Conservation (phyloP, 1,284 basidiomycete species). For the Pseudozyma flocculosa region DNA sequence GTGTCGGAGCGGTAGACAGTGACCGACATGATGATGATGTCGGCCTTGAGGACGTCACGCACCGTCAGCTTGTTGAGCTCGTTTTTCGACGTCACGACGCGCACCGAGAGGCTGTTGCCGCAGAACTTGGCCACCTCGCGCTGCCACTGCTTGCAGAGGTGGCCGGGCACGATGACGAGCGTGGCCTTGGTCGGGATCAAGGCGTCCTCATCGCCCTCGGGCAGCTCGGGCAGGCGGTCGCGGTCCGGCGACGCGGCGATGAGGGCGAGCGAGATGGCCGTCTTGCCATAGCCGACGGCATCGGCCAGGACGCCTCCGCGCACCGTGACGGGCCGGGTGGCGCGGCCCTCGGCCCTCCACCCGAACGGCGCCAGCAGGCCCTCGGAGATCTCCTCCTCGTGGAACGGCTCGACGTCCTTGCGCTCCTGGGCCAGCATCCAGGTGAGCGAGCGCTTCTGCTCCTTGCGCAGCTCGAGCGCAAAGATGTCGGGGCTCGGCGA, state of each 20-base stretch:
- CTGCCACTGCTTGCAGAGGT: slow-evolving; percentile 85
- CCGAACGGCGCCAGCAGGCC: slow-evolving; percentile 79
- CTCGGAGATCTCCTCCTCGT: slow-evolving; percentile 92
- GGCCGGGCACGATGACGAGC: slow-evolving; percentile 82
- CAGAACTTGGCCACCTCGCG: slow-evolving; percentile 83
- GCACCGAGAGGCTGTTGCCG: slow-evolving; percentile 66
- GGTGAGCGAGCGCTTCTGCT: slow-evolving; percentile 83
- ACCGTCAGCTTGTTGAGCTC: slow-evolving; percentile 77
- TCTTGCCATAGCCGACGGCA: slow-evolving; percentile 95
- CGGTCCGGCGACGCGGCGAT: slow-evolving; percentile 36
- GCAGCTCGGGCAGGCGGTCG: slow-evolving; percentile 58
- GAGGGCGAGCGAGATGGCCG: slow-evolving; percentile 86
- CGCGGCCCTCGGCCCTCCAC: slow-evolving; percentile 90
- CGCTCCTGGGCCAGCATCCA: slow-evolving; percentile 88
- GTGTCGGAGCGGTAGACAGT: slow-evolving; percentile 70
- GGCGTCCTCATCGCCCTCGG: slow-evolving; percentile 67
- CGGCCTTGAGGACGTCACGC: slow-evolving; percentile 74
- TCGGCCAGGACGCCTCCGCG: slow-evolving; percentile 91
- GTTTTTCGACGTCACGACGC: slow-evolving; percentile 70
- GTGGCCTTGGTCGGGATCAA: slow-evolving; percentile 77
- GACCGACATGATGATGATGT: slow-evolving; percentile 83
- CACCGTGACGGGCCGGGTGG: slow-evolving; percentile 72
- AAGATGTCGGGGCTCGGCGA: slow-evolving; percentile 79
- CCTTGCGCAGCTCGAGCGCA: slow-evolving; percentile 66
- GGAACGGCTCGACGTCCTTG: slow-evolving; percentile 64